These are phyloP conservation scores for Persicaria maculosa DNA, from an alignment of 148 eudicot species.

Conservation along the genomic window DNA sequence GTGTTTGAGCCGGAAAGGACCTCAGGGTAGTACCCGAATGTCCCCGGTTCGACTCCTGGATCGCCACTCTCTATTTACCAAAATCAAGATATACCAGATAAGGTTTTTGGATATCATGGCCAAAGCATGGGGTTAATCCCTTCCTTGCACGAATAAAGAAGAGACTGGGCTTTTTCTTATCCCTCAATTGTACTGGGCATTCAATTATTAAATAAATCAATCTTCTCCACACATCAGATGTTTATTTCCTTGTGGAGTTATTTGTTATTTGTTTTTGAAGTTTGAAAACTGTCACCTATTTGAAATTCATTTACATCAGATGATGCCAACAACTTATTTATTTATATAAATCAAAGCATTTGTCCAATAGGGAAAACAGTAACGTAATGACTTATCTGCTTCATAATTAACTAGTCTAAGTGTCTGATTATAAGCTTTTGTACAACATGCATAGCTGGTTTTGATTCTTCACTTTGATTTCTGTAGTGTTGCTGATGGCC, in stretches of 20 bases:
- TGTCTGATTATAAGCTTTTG: not conserved
- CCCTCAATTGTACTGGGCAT: slow-evolving; percentile 6
- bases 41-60: too few species aligned
- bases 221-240: not conserved
- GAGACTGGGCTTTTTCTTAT: not conserved
- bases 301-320: not conserved
- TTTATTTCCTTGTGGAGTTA: not conserved
- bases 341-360: not conserved
- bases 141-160: not conserved
- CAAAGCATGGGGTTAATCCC: not conserved
- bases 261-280: not conserved
- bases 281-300: not conserved
- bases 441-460: slow-evolving; percentile 3
- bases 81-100: slow-evolving; percentile 5
- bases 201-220: not conserved
- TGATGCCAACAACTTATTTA: not conserved
- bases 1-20: too few species aligned
- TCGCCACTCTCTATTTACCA: too few species aligned
- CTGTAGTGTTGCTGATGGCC: slow-evolving; percentile 70
- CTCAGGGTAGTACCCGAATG: too few species aligned
- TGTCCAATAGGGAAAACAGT: slow-evolving; percentile 3
- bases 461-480: slow-evolving; percentile 14
- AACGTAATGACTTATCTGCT: not conserved
- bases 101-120: not conserved
- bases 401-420: not conserved